Evolutionary conservation across 2,329 filamentous ascomycete genomes (phyloP).

Genomic region (Geosmithia flava): DNA sequence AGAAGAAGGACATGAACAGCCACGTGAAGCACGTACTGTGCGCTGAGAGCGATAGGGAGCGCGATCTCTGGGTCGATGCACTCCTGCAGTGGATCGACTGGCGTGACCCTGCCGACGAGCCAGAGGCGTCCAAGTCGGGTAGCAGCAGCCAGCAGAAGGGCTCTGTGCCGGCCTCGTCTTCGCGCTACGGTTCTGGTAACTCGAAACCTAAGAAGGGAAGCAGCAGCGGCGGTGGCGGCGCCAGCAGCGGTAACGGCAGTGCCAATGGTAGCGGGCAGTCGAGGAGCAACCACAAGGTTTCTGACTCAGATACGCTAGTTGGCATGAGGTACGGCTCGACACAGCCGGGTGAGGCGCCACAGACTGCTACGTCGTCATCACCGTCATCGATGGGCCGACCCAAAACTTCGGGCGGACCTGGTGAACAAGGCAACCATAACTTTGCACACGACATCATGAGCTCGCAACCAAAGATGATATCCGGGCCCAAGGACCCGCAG

Average conservation of each 20-base stretch:
- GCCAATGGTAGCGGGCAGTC: conserved; percentile 12
- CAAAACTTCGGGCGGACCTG: conserved; percentile 20
- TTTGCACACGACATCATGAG: conserved; percentile 20
- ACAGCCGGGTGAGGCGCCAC: conserved; percentile 37
- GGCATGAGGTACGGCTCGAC: conserved; percentile 46
- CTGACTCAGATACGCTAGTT: conserved; percentile 34
- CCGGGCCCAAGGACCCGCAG: conserved; percentile 71
- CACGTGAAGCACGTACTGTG: conserved; percentile 89
- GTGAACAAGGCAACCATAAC: conserved; percentile 16
- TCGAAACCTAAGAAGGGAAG: neutral
- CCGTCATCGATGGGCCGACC: conserved; percentile 9
- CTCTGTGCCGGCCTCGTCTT: conserved; percentile 4
- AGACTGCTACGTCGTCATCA: conserved; percentile 19
- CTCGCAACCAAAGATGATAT: conserved; percentile 48
- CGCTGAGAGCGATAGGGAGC: conserved; percentile 84
- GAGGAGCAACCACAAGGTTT: conserved; percentile 17
- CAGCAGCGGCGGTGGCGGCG: conserved; percentile 6
- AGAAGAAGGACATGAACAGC: conserved; percentile 84
- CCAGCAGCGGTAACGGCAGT: conserved; percentile 13
- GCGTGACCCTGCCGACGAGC: conserved; percentile 43
- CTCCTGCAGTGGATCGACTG: conserved; percentile 82
- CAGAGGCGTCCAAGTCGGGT: conserved; percentile 18
- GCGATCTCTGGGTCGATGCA: conserved; percentile 87
- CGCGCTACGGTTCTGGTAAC: neutral
- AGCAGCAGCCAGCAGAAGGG: conserved; percentile 20